Evolutionary conservation across 2,329 filamentous ascomycete species (phyloP).

Genomic region (Cyclaneusma minus): DNA sequence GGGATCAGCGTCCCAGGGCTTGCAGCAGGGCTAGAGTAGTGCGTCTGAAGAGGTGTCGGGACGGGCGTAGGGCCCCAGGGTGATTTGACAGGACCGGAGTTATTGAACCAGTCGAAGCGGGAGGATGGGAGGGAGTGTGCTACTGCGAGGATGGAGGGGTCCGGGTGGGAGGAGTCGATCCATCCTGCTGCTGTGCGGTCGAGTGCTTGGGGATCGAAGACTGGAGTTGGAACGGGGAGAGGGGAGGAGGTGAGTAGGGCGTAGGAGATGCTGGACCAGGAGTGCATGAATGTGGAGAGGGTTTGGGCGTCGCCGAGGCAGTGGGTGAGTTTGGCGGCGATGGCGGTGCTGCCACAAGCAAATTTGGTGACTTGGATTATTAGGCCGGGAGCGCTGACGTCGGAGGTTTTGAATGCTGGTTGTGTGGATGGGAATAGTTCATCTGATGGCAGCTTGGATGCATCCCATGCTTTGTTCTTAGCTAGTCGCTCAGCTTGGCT

Average conservation of each 20-base stretch:
- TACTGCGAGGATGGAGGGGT: slow-evolving; percentile 13
- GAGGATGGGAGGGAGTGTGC: slow-evolving; percentile 26
- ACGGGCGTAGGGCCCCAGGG: slow-evolving; percentile 8
- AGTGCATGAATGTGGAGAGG: slow-evolving; percentile 25
- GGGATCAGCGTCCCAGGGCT: slow-evolving; percentile 19
- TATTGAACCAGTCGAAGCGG: slow-evolving; percentile 28
- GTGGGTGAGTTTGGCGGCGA: slow-evolving; percentile 27
- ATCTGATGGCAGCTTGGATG: slow-evolving; percentile 18
- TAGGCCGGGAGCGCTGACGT: slow-evolving; percentile 10
- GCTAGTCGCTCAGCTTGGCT: slow-evolving; percentile 7
- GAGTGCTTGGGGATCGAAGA: slow-evolving; percentile 25
- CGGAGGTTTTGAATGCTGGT: slow-evolving; percentile 19
- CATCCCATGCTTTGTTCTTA: slow-evolving; percentile 19
- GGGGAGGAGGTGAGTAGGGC: slow-evolving; percentile 4
- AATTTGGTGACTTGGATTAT: slow-evolving; percentile 25
- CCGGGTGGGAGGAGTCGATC: slow-evolving; percentile 10
- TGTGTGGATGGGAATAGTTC: slow-evolving; percentile 19
- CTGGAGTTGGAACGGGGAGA: slow-evolving; percentile 10
- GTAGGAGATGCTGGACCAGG: slow-evolving; percentile 22
- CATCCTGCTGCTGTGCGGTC: slow-evolving; percentile 20
- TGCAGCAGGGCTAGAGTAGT: slow-evolving; percentile 6
- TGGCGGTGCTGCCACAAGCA: slow-evolving; percentile 23
- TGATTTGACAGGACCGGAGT: slow-evolving; percentile 7
- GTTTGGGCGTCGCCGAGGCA: slow-evolving; percentile 27
- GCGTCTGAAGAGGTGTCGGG: slow-evolving; percentile 6